phyloP scores from a whole-genome alignment of 495 filamentous ascomycete species.

The Ramalina intermedia region DNA sequence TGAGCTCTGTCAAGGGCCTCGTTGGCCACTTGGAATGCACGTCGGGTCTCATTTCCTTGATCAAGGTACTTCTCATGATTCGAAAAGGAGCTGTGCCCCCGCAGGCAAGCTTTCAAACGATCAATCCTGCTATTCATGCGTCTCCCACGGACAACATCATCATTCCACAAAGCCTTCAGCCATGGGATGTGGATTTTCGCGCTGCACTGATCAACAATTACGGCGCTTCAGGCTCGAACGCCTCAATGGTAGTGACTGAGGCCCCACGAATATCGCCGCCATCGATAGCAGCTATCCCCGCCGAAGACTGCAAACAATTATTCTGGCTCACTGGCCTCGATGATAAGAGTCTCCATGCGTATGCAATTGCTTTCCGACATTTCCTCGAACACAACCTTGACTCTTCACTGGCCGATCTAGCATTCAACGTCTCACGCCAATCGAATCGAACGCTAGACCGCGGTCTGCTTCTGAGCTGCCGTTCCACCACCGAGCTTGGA shows the following conservation, averaged over 20 bases:
- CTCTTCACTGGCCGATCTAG: not conserved
- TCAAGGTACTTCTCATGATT: constrained; percentile 24
- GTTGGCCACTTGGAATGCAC: constrained; percentile 27
- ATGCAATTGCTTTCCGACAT: constrained; percentile 7
- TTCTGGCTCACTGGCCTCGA: constrained; percentile 23
- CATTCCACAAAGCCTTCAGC: not conserved
- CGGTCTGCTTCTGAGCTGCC: constrained; percentile 3
- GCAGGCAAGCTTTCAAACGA: constrained; percentile 24
- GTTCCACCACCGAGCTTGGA: constrained; percentile 5
- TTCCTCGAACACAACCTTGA: too few species aligned
- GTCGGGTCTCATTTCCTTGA: constrained; percentile 17
- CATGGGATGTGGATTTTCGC: constrained; percentile 11
- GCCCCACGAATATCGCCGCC: not conserved
- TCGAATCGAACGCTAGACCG: constrained; percentile 11
- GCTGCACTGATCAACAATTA: constrained; percentile 26
- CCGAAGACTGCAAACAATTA: constrained; percentile 13
- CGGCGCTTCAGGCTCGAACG: constrained; percentile 24
- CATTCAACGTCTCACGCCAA: constrained; percentile 13
- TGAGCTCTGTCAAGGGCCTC: constrained; percentile 26
- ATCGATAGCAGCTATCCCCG: not conserved
- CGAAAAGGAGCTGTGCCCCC: constrained; percentile 20
- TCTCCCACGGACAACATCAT: not conserved
- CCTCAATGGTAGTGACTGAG: constrained; percentile 17
- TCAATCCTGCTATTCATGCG: constrained; percentile 18
- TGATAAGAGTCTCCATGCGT: constrained; percentile 12